A percentile compares a stretch with the other conserved stretches of the same genome.
These are phyloP conservation scores for Xylaria palmicola DNA, from an alignment of 495 filamentous ascomycete genomes.

Conservation along the genomic window DNA sequence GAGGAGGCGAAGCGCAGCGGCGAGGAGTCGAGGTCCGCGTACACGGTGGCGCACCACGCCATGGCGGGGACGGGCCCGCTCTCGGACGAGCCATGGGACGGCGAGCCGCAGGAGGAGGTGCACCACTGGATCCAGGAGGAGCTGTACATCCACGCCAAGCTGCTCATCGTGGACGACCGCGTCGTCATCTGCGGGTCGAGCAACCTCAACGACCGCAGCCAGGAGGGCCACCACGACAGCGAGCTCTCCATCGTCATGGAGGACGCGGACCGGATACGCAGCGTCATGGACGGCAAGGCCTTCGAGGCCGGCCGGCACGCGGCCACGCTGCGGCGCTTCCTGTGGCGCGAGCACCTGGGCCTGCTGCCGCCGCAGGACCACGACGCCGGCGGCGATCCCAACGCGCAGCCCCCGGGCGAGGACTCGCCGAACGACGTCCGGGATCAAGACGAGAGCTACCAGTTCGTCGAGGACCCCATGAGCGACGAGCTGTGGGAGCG, in stretches of 20 bases:
- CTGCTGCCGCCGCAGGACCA: conserved; percentile 72
- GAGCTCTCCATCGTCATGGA: conserved; percentile 93
- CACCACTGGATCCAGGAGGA: conserved; percentile 92
- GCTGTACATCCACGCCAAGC: conserved; percentile 88
- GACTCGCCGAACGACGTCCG: conserved; percentile 64
- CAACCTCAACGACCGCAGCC: conserved; percentile 93
- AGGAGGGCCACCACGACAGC: conserved; percentile 85
- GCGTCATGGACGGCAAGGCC: conserved; percentile 73
- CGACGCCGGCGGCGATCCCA: conserved; percentile 69
- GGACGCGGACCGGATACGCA: conserved; percentile 71
- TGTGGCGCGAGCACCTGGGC: conserved; percentile 94
- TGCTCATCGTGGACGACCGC: conserved; percentile 81
- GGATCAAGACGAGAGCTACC: conserved; percentile 62
- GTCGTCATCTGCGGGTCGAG: conserved; percentile 81
- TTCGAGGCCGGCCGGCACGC: conserved; percentile 76
- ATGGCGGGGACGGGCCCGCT: conserved; percentile 70
- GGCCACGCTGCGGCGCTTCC: conserved; percentile 74
- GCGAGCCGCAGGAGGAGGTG: conserved; percentile 66
- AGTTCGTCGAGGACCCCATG: conserved; percentile 80
- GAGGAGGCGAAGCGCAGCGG: conserved; percentile 55
- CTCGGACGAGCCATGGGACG: conserved; percentile 70
- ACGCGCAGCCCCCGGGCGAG: conserved; percentile 77
- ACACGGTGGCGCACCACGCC: conserved; percentile 75
- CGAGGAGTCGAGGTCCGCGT: conserved; percentile 50
- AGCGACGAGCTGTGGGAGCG: conserved; percentile 77